These are phyloP conservation scores for Cytospora mali DNA, from an alignment of 2,329 filamentous ascomycete species.

Conservation along the genomic window DNA sequence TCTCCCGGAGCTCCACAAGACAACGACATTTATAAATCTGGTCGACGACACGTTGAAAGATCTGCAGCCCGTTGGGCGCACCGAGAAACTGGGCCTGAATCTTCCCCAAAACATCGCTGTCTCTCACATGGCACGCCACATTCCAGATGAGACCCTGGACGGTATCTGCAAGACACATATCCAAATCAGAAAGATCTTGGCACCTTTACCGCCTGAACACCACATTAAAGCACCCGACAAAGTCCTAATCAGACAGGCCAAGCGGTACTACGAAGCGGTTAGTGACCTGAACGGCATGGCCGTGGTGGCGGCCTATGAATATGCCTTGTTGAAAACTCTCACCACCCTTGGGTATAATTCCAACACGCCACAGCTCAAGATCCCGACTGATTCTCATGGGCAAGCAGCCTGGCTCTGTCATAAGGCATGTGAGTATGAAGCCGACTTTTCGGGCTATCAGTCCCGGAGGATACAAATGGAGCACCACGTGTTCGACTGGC, in stretches of 20 bases:
- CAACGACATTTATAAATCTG: neutral
- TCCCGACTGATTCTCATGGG: neutral
- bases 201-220: slow-evolving; percentile 8
- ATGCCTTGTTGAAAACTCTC: slow-evolving; percentile 15
- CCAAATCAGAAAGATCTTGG: slow-evolving; percentile 21
- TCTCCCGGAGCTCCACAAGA: neutral
- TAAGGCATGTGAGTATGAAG: slow-evolving; percentile 27
- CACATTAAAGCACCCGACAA: slow-evolving; percentile 30
- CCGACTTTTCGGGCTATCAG: slow-evolving; percentile 19
- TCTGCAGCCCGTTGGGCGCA: neutral
- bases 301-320: slow-evolving; percentile 29
- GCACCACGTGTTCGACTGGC: slow-evolving; percentile 26
- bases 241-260: slow-evolving; percentile 19
- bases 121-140: slow-evolving; percentile 33
- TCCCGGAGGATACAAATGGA: slow-evolving; percentile 28
- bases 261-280: slow-evolving; percentile 19
- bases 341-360: slow-evolving; percentile 7
- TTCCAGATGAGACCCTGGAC: slow-evolving; percentile 32
- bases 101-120: slow-evolving; percentile 19
- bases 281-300: slow-evolving; percentile 29
- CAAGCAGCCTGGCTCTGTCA: slow-evolving; percentile 26
- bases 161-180: slow-evolving; percentile 29
- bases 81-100: neutral
- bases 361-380: too few relatives aligned
- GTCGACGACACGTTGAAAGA: neutral